phyloP scores from a whole-genome alignment of 73 alveolate genomes.

The Tetrahymena elliotti region DNA sequence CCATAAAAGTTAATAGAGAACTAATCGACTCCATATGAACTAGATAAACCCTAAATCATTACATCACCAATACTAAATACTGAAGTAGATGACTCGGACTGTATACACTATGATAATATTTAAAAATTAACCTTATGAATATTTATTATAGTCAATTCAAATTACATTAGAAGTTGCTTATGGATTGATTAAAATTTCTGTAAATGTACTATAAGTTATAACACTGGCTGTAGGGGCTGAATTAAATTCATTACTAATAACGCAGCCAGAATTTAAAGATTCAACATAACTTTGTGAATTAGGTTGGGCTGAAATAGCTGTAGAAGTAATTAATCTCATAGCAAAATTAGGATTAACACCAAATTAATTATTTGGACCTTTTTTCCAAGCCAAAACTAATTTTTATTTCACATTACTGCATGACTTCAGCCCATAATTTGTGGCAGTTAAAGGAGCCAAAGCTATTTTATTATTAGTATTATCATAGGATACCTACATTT shows the following conservation, averaged over 20 bases:
- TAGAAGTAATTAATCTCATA: neutral
- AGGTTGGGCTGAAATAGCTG: neutral
- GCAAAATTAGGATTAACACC: neutral
- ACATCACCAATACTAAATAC: neutral
- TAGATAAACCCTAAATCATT: neutral
- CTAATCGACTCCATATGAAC: neutral
- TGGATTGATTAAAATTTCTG: neutral
- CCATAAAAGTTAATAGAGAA: neutral
- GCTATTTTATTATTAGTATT: neutral
- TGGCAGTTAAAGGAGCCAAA: neutral
- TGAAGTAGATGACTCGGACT: neutral
- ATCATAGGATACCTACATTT: neutral
- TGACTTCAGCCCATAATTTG: neutral
- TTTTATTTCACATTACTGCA: neutral
- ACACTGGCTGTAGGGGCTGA: neutral
- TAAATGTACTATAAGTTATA: neutral
- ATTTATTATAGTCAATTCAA: neutral
- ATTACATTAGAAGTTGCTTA: neutral
- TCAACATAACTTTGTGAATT: neutral
- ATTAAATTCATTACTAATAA: neutral
- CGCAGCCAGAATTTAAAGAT: neutral
- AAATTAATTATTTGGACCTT: neutral
- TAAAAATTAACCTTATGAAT: neutral
- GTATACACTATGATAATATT: neutral
- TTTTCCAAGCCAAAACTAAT: neutral